A percentile compares a stretch with the other conserved stretches of the same genome.
These are phyloP conservation scores for Saccharomyces uvarum DNA, from an alignment of 1,139 yeast genomes.

Conservation along the genomic window DNA sequence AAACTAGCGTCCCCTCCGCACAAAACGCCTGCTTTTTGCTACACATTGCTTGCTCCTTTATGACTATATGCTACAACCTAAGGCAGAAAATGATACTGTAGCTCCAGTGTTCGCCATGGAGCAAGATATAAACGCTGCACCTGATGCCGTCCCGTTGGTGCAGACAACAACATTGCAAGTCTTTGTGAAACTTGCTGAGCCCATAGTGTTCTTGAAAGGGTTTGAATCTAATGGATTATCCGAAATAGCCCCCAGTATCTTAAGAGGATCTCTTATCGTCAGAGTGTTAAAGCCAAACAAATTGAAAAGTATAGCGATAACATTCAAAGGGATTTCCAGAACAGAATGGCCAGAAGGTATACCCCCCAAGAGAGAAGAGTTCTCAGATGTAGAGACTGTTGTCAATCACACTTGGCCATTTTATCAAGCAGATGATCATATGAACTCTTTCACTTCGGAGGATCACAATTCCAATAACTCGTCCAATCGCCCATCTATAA, in stretches of 20 bases:
- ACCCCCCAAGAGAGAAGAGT: slow-evolving; percentile 69
- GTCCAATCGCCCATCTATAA: slow-evolving; percentile 15
- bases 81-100: neutral
- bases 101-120: slow-evolving; percentile 31
- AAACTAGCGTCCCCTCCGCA: neutral
- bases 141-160: slow-evolving; percentile 29
- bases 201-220: slow-evolving; percentile 73
- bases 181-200: slow-evolving; percentile 55
- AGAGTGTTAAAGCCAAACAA: slow-evolving; percentile 66
- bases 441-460: neutral
- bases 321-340: slow-evolving; percentile 60
- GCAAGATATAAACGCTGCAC: slow-evolving; percentile 27
- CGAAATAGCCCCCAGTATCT: slow-evolving; percentile 48
- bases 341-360: slow-evolving; percentile 99
- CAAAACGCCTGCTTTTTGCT: neutral
- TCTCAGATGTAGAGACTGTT: slow-evolving; percentile 53
- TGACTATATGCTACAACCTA: neutral
- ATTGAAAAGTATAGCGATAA: slow-evolving; percentile 57
- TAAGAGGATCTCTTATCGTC: slow-evolving; percentile 73
- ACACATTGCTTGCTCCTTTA: neutral
- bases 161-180: slow-evolving; percentile 32
- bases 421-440: slow-evolving; percentile 38
- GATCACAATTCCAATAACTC: neutral
- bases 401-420: slow-evolving; percentile 87
- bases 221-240: slow-evolving; percentile 57